Evolutionary conservation across 169 alveolate genomes (phyloP), one percentile per base, ranked within the genome.

Genomic region (Cryptosporidium canis): DNA sequence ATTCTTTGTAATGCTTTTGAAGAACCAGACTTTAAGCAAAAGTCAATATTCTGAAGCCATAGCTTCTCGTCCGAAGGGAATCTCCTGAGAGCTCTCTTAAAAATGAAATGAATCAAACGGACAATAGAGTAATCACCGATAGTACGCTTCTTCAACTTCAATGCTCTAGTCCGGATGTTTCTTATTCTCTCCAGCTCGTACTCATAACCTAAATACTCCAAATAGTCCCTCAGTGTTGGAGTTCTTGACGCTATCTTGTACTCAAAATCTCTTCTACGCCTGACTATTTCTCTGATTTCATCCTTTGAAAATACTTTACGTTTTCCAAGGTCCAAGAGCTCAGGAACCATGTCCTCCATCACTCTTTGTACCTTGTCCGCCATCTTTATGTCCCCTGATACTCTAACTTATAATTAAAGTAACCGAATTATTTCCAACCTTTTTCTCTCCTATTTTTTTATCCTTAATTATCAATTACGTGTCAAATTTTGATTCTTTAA

Each of bases 291-390:
- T 18, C 66, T 48, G 47, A 90, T 70, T 83, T 90, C 87, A 2
- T 44, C 70, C 31, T 33, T 48, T 43, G 92, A 31, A 63, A 90
- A 90, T 5, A 90, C 85, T 18, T 68, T 84, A 16, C 91, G 85
- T 29, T 70, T 66, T 37, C 77, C 83, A 53, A 90, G 58, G 90
- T 90, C 90, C 35, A 83, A 2, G 27, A 90, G 92, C 72, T 90
- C 92, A 2, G 87, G 71, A 39, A 67, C 92, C 92, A 83, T 90
- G 71, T 90, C 92, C 63, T 90, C 92, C 63, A 90, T 41, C 51
- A 83, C 90, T 70, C 92, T 84, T 55, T 90, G 92, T 9, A 90
- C 92, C 48, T 72, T 83, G n/a, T 90, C 92, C 14, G 92, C 92
- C 92, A 90, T 90, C 24, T 64, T 55, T 64, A n/a, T 14, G 12